A percentile compares a stretch with the other conserved stretches of the same genome.
Evolutionary conservation across 164 flowering plant genomes (phyloP).

Genomic region (Dillenia turbinata): DNA sequence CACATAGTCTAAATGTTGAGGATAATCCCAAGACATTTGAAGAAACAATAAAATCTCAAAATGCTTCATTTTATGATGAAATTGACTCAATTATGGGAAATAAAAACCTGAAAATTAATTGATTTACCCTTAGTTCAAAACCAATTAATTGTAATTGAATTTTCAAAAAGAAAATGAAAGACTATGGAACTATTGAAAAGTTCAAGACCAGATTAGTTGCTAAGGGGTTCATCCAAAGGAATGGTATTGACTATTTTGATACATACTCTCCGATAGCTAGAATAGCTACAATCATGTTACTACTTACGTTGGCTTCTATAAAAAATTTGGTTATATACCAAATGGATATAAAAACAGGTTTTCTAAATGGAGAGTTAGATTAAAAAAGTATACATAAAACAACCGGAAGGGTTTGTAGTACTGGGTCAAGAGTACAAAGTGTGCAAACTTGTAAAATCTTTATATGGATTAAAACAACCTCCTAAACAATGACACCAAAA

Average conservation of each 20-base stretch:
- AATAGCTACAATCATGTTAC: not conserved
- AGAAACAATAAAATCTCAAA: not conserved
- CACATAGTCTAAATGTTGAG: not conserved
- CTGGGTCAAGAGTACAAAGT: conserved; percentile 1
- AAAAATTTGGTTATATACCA: conserved; percentile 1
- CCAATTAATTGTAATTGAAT: conserved; percentile 9
- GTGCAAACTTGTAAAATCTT: conserved; percentile 1
- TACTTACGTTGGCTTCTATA: not conserved
- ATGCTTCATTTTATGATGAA: conserved; percentile 9
- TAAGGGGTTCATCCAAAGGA: conserved; percentile 1
- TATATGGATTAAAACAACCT: conserved; percentile 2
- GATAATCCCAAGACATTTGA: conserved; percentile 5
- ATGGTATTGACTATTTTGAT: conserved; percentile 9
- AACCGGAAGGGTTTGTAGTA: conserved; percentile 4
- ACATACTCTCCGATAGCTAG: conserved; percentile 4
- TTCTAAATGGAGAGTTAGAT: conserved; percentile 6
- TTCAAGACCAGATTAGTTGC: conserved; percentile 10
- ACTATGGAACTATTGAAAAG: conserved; percentile 2
- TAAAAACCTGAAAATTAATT: conserved; percentile 3
- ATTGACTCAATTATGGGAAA: conserved; percentile 9
- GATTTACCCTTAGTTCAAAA: not conserved
- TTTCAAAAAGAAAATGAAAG: conserved; percentile 5
- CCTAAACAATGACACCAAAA: conserved; percentile 3
- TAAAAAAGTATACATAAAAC: conserved; percentile 7
- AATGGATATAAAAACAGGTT: conserved; percentile 6